Conservation (phyloP, 2,329 filamentous ascomycete genomes). For the Cryoendolithus antarcticus region DNA sequence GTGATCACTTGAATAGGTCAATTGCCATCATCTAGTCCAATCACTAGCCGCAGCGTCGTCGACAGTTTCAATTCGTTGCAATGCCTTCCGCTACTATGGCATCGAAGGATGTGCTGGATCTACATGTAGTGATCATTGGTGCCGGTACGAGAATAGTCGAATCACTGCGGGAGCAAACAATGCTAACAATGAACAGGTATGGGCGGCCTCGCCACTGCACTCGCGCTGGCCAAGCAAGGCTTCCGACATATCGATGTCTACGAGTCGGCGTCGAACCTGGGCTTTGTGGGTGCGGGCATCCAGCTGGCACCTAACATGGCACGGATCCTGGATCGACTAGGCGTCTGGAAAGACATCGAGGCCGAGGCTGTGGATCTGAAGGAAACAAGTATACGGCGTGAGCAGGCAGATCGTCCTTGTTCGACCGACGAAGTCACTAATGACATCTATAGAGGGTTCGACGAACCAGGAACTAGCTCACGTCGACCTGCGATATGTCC, state of each 20-base stretch:
- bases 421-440: background rate
- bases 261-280: constrained; percentile 59
- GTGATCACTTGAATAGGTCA: too few relatives aligned
- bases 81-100: constrained; percentile 13
- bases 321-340: constrained; percentile 59
- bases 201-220: constrained; percentile 61
- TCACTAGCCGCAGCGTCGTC: background rate
- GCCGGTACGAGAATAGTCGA: constrained; percentile 13
- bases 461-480: constrained; percentile 57
- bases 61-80: background rate
- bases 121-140: constrained; percentile 24
- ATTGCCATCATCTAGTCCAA: background rate
- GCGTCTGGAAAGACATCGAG: constrained; percentile 63
- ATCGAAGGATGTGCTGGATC: constrained; percentile 18
- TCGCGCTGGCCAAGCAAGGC: constrained; percentile 63
- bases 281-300: constrained; percentile 75
- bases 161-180: background rate
- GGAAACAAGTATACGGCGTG: constrained; percentile 60
- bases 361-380: constrained; percentile 58
- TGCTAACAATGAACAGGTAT: constrained; percentile 43
- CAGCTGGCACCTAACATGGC: constrained; percentile 76
- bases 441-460: constrained; percentile 43
- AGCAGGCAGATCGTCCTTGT: constrained; percentile 11
- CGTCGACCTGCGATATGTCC: constrained; percentile 57
- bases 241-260: constrained; percentile 64